Base-by-base conservation (phyloP, 2,329 filamentous ascomycete species). In the Calonectria montana region DNA sequence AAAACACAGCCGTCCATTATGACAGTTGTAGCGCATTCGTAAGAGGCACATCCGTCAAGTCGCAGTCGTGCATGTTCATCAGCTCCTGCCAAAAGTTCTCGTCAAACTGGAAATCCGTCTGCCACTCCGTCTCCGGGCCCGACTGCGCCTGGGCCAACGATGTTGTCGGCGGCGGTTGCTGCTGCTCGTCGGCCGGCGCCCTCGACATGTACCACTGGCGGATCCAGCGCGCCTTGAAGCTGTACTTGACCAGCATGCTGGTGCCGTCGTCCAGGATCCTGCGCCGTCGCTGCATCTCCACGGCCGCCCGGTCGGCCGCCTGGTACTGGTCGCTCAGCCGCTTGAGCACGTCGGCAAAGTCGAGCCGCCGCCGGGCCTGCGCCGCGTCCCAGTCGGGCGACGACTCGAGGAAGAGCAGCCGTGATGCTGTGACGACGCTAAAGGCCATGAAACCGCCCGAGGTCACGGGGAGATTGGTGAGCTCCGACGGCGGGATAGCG, bases 201-300 rank as follows among this genome's bases (percentile, higher is more conserved):
- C 76, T 80, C 15, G 74, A 73, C 4, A 79, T 2, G 50, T 82
- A 86, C 85, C 84, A 86, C n/a, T 83, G 81, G 21, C 81, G 74
- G 18, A 86, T 83, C 84, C 84, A 86, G 1, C 81, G 77, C 7
- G 84, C 65, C 69, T 84, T 85, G 63, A 82, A 82, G 45, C 79
- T 78, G 37, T 81, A 82, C 50, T 81, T 80, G 1, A 77, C 67
- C 65, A 84, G 76, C 1, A 81, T 71, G 9, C 80, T 78, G 37
- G 77, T 80, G 2, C 79, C 81, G 2, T 82, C 81, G 13, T 81
- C 78, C 13, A 83, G 72, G 0, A 82, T 69, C 0, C 81, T 74
- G 0, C 78, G 74, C 18, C 78, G 73, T 12, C 80, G 75, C 4
- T 76, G 77, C 2, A 76, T 68, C 0, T 75, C 64, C 5, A 67